Conservation (phyloP, 2,329 filamentous ascomycete genomes). For the Daldinia eschscholtzii region DNA sequence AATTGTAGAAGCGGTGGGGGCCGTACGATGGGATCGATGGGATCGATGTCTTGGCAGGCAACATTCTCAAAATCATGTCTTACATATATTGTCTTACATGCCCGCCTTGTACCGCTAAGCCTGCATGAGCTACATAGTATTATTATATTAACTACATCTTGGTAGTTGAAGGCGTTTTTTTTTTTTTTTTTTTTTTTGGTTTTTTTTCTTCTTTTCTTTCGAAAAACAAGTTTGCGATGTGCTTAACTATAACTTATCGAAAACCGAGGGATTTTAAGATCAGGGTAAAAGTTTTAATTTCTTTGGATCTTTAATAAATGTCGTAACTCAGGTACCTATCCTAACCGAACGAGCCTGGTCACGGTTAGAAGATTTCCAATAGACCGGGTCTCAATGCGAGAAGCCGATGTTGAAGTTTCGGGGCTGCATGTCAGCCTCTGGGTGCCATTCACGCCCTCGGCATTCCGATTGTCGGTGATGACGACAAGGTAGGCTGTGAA, state of each 20-base stretch:
- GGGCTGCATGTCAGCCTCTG: constrained; percentile 8
- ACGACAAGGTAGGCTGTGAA: constrained; percentile 32
- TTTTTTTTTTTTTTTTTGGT: background rate
- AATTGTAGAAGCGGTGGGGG: constrained; percentile 8
- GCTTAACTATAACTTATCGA: too few species aligned
- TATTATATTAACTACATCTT: too few species aligned
- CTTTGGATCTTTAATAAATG: background rate
- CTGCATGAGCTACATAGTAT: too few species aligned
- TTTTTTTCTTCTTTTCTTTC: background rate
- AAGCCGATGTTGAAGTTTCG: background rate
- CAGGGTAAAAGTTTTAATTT: background rate
- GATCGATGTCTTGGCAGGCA: constrained; percentile 37
- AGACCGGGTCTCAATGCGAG: background rate
- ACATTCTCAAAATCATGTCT: constrained; percentile 36
- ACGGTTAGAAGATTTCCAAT: background rate
- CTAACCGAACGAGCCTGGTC: background rate
- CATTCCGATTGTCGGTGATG: constrained; percentile 23
- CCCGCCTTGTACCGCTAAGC: too few species aligned
- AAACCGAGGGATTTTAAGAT: background rate
- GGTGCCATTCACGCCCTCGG: constrained; percentile 4
- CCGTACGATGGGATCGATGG: constrained; percentile 6
- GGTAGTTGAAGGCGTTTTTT: background rate
- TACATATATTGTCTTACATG: constrained; percentile 14
- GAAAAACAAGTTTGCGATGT: background rate
- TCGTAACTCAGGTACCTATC: background rate